Evolutionary conservation across 306 rosid genomes (phyloP).

Genomic region (Dalbergia cultrata): DNA sequence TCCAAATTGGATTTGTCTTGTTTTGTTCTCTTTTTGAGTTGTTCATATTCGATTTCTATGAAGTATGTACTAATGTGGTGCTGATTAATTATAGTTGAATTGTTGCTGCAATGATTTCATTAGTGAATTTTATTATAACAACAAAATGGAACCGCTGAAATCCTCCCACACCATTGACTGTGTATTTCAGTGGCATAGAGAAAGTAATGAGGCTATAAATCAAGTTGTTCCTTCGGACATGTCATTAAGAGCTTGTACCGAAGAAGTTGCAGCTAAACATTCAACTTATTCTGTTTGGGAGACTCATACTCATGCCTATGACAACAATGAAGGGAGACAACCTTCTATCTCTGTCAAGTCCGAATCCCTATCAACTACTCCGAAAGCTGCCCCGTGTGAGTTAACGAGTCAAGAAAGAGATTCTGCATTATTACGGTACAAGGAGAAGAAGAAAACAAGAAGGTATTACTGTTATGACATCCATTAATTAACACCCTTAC

Average conservation of each 20-base stretch:
- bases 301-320: slow-evolving; percentile 43
- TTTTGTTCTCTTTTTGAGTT: neutral
- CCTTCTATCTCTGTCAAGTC: slow-evolving; percentile 34
- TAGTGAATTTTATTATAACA: neutral
- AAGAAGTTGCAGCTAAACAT: slow-evolving; percentile 57
- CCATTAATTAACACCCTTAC: slow-evolving; percentile 1
- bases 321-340: slow-evolving; percentile 44
- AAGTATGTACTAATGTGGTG: no score
- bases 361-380: slow-evolving; percentile 51
- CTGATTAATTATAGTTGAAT: no score
- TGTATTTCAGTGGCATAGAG: slow-evolving; percentile 57
- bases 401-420: slow-evolving; percentile 74
- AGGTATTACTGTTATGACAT: slow-evolving; percentile 64
- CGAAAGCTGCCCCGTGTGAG: slow-evolving; percentile 61
- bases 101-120: neutral
- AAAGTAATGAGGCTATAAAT: slow-evolving; percentile 49
- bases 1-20: neutral
- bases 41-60: neutral
- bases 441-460: slow-evolving; percentile 90
- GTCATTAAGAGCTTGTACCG: slow-evolving; percentile 44
- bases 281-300: slow-evolving; percentile 45
- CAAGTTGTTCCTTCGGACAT: slow-evolving; percentile 54
- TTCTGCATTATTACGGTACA: slow-evolving; percentile 83
- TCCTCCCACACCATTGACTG: slow-evolving; percentile 35
- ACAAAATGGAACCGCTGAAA: neutral